These are phyloP conservation scores for Aristolochia californica DNA, from an alignment of 164 flowering plant species.

Conservation along the genomic window DNA sequence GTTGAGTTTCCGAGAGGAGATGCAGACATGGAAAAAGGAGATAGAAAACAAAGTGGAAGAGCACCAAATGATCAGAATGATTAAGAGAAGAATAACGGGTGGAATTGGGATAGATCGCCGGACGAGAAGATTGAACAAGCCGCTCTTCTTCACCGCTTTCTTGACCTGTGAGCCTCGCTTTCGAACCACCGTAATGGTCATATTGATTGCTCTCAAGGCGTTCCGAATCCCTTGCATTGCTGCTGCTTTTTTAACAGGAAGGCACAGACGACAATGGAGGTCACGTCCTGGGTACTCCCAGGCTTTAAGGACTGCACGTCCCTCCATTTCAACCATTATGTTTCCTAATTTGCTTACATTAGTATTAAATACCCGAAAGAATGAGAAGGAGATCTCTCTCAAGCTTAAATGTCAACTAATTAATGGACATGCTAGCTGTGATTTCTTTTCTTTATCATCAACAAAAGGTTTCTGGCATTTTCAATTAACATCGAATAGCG, in stretches of 20 bases:
- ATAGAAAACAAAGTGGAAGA: slow-evolving; percentile 50
- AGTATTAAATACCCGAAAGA: background rate
- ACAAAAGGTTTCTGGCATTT: too few relatives aligned
- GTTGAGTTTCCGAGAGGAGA: slow-evolving; percentile 60
- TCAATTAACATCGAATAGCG: too few relatives aligned
- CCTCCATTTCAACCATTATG: background rate
- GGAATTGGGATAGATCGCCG: slow-evolving; percentile 5
- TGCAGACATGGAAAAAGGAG: slow-evolving; percentile 50
- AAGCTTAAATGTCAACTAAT: background rate
- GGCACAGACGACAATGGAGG: background rate
- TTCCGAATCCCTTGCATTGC: too few relatives aligned
- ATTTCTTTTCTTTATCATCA: too few relatives aligned
- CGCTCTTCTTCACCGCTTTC: background rate
- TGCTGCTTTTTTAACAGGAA: too few relatives aligned
- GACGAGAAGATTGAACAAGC: slow-evolving; percentile 1
- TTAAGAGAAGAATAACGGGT: slow-evolving; percentile 20
- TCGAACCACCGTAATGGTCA: slow-evolving; percentile 5
- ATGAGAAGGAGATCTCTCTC: background rate
- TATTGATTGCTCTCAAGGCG: background rate
- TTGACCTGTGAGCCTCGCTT: background rate
- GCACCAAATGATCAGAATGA: slow-evolving; percentile 43
- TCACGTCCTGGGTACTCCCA: background rate
- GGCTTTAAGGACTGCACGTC: background rate
- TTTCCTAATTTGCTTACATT: background rate
- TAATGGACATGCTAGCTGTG: too few relatives aligned